Base-by-base conservation (phyloP, 2,329 filamentous ascomycete species). In the Trichophyton verrucosum region DNA sequence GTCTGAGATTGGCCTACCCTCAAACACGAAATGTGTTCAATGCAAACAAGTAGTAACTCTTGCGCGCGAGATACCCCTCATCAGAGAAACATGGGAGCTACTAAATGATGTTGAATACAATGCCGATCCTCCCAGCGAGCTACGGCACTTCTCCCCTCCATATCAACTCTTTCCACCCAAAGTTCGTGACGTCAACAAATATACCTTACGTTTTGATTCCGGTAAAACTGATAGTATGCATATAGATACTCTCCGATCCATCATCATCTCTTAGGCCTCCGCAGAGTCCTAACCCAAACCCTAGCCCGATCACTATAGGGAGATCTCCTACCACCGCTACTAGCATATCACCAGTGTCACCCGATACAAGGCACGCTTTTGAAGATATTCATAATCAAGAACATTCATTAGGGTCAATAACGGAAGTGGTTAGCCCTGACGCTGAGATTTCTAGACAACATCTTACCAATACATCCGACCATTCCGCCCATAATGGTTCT, bases 111-210 rank as follows among this genome's bases (percentile, higher is more conserved):
- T 76, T 17, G 70, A 74, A 46, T 67, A 70, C 2, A 71, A 74
- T 61, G 68, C 71, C 1, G 73, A 75, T 59, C 71, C 73, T 0
- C 70, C 75, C 53, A 72, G 72, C 58, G 68, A 74, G 6, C 73
- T 76, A 63, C 63, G 74, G 38, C 74, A 77, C 62, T 60, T 73
- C 8, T 68, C 72, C 5, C 55, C 60, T 22, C 62, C 60, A 36
- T 63, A 61, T 33, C 62, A 60, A 27, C 57, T 63, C n/a, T 46
- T 55, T 40, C 62, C 62, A 1, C 8, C 57, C 53, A 60, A 58
- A 8, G 49, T 40, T n/a, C 20, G 60, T 24, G 46, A 55, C 49
- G 15, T 17, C 13, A 17, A 7, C 4, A 17, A 20, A 38, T 15
- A 17, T 40, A 11, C 5, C 30, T 2, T 36, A 42, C 5, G 5